These are phyloP conservation scores for Hyaloperonospora arabidopsidis DNA, from an alignment of 352 stramenopile species.

Conservation along the genomic window DNA sequence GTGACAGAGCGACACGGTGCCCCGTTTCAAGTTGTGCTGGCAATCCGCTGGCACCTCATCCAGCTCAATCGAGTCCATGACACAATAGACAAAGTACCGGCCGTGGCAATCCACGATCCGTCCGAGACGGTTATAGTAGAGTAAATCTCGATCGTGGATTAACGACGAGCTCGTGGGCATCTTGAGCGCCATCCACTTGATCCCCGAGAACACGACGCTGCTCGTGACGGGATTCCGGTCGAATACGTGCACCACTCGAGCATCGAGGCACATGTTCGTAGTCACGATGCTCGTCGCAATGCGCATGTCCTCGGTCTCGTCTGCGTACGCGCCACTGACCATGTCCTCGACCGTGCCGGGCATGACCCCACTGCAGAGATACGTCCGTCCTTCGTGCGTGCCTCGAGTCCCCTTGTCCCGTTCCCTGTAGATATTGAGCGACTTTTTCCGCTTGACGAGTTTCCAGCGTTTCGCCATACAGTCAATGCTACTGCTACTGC, in stretches of 20 bases:
- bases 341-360: slow-evolving; percentile 53
- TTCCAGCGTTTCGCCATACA: slow-evolving; percentile 27
- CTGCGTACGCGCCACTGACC: slow-evolving; percentile 38
- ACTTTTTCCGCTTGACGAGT: slow-evolving; percentile 46
- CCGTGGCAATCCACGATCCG: slow-evolving; percentile 48
- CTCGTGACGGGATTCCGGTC: slow-evolving; percentile 35
- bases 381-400: slow-evolving; percentile 2
- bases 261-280: slow-evolving; percentile 41
- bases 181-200: slow-evolving; percentile 62
- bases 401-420: slow-evolving; percentile 16
- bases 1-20: slow-evolving; percentile 50
- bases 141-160: slow-evolving; percentile 47
- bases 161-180: slow-evolving; percentile 24
- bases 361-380: slow-evolving; percentile 46
- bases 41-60: slow-evolving; percentile 40
- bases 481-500: too few species aligned
- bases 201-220: slow-evolving; percentile 49
- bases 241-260: slow-evolving; percentile 50
- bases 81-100: slow-evolving; percentile 53
- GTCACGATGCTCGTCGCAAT: slow-evolving; percentile 36
- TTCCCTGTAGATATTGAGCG: slow-evolving; percentile 49
- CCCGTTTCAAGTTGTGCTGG: slow-evolving; percentile 29
- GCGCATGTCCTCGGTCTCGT: slow-evolving; percentile 50
- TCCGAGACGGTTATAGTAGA: slow-evolving; percentile 52
- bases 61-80: slow-evolving; percentile 54